Conservation (phyloP, 805 yeast genomes). For the Saturnispora halmiae region DNA sequence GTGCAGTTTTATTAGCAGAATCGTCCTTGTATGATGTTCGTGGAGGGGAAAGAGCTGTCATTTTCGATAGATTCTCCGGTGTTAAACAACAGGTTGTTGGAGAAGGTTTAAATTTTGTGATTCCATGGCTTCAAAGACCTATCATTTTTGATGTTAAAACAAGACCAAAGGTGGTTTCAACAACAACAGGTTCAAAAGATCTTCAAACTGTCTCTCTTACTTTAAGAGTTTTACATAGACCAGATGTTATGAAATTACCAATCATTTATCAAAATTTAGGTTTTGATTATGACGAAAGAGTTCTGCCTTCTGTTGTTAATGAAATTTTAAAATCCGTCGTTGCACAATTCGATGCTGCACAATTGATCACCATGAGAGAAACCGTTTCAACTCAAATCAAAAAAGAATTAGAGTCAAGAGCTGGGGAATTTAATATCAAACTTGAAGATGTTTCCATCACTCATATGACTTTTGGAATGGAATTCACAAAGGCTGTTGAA, state of each 20-base stretch:
- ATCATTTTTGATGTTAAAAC: slow-evolving; percentile 87
- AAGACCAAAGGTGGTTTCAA: slow-evolving; percentile 86
- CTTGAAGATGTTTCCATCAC: slow-evolving; percentile 97
- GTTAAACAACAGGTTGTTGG: slow-evolving; percentile 84
- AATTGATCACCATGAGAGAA: slow-evolving; percentile 94
- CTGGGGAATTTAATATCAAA: slow-evolving; percentile 79
- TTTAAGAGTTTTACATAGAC: slow-evolving; percentile 86
- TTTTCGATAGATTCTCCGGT: slow-evolving; percentile 86
- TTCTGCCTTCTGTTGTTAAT: slow-evolving; percentile 94
- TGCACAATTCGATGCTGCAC: slow-evolving; percentile 98
- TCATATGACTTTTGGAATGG: slow-evolving; percentile 93
- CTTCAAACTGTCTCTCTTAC: slow-evolving; percentile 92
- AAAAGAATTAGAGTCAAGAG: slow-evolving; percentile 74
- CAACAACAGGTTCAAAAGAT: slow-evolving; percentile 96
- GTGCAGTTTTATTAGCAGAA: slow-evolving; percentile 63
- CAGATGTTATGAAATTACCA: slow-evolving; percentile 78
- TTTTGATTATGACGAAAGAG: slow-evolving; percentile 92
- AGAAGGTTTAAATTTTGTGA: slow-evolving; percentile 91
- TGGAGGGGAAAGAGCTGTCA: slow-evolving; percentile 94
- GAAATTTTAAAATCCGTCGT: slow-evolving; percentile 95
- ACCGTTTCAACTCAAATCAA: slow-evolving; percentile 83
- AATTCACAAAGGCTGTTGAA: slow-evolving; percentile 97
- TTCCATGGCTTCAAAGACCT: slow-evolving; percentile 95
- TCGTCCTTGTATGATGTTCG: slow-evolving; percentile 87
- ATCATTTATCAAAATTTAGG: slow-evolving; percentile 85